phyloP scores from a whole-genome alignment of 768 basidiomycete species.

The Kwoniella mangroviensis region DNA sequence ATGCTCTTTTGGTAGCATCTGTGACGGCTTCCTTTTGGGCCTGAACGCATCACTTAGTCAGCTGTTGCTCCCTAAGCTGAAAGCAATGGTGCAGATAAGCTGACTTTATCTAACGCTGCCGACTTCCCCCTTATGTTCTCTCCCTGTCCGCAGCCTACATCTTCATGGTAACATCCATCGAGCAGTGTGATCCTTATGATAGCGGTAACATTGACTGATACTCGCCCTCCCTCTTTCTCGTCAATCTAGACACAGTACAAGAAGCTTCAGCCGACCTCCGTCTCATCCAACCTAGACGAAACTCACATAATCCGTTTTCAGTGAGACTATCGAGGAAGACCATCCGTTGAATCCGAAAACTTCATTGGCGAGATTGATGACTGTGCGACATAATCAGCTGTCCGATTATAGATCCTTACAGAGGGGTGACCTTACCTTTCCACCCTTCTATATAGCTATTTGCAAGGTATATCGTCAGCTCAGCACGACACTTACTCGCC shows the following conservation, averaged over 20 bases:
- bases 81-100: constrained; percentile 28
- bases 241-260: constrained; percentile 61
- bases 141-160: constrained; percentile 84
- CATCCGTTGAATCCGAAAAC: constrained; percentile 98
- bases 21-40: constrained; percentile 99
- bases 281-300: constrained; percentile 65
- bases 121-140: constrained; percentile 88
- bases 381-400: constrained; percentile 49
- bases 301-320: constrained; percentile 66
- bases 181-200: constrained; percentile 82
- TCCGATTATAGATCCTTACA: neutral
- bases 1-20: constrained; percentile 86
- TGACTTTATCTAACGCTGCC: constrained; percentile 86
- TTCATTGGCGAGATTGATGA: constrained; percentile 96
- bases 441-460: constrained; percentile 81
- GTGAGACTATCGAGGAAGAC: constrained; percentile 76
- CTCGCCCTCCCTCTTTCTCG: constrained; percentile 67
- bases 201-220: constrained; percentile 74
- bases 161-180: constrained; percentile 90
- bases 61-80: neutral
- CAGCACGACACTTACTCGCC: neutral
- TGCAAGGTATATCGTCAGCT: constrained; percentile 6
- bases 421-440: constrained; percentile 63
- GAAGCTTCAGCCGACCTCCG: constrained; percentile 29
- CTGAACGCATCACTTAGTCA: constrained; percentile 60